Evolutionary conservation across 306 rosid species (phyloP), one percentile per base, ranked within the genome.

Genomic region (Gynostemma pentaphyllum): DNA sequence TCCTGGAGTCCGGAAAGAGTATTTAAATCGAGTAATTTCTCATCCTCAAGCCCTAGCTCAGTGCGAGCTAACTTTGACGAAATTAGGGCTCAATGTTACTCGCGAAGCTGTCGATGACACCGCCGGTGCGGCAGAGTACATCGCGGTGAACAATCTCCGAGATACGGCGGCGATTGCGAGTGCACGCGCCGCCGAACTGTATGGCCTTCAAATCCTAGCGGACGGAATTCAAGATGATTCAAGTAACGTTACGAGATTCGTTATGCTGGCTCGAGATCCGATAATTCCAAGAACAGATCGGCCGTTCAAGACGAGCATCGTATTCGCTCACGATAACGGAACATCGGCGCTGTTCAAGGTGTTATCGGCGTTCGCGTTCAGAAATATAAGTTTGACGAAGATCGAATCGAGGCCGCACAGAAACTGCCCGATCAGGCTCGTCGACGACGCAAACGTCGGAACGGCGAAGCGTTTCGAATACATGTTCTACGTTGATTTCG

Each of bases 71-170:
- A 68, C 96, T 0, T 83, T 91, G n/a, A 85, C 97, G 1, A 82
- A 87, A 4, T 69, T 91, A 19, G 97, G 97, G 45, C 85, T 91
- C 72, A 91, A 75, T 80, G 97, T 86, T 0, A 75, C 80, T 0
- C 92, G 97, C 0, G 96, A 91, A 37, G 96, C 96, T 13, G 87
- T 87, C 1, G 95, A 85, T 75, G 97, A 91, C 51, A 91, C 97
- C 0, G 97, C 97, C 13, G 97, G 96, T 0, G 96, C 96, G 0
- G 97, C 97, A 0, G 92, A 91, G 34, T 79, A 62, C 60, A 71
- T 91, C 0, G 83, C 97, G 0, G 66, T 75, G 0, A 81, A 87
- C 61, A 29, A 57, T 57, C 89, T 91, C 18, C 83, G 89, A 1
- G 95, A 87, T 63, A 87, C 97, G 0, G 97, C 89, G 0, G 96